Evolutionary conservation across 805 yeast species (phyloP), one percentile per base, ranked within the genome.

Genomic region (Wickerhamomyces subpelliculosus): DNA sequence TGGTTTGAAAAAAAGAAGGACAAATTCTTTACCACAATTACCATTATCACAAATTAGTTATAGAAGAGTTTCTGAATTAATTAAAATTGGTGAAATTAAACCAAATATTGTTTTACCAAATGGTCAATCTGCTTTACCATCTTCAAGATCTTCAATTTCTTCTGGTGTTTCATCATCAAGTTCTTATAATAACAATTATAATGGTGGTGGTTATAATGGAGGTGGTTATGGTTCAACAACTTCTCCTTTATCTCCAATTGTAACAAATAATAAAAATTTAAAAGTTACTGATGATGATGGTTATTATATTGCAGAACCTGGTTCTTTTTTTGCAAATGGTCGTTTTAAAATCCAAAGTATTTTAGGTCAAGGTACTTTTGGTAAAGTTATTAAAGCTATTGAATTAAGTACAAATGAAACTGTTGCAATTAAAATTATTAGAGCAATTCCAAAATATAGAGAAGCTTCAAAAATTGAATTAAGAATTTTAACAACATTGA

Each of bases 381-480:
- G 96, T 12, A 87, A 84, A 53, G 96, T 88, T 7, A 81, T 84
- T 28, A 78, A 81, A 41, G 93, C 94, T n/a, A 71, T 70, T 47
- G 97, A 93, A 55, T 65, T 70, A 37, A 61, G 68, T 16, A 68
- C 74, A 32, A 65, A 76, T 39, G 55, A 54, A 39, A 49, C 55
- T 0, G 93, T 87, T 32, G 99, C 99, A 2, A 83, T 93, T 43
- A 93, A 93, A 59, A 84, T 93, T 44, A 93, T 93, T 36, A 71
- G 95, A 41, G 86, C 96, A 17, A 83, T 93, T 19, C 95, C 88
- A 19, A 86, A 94, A 64, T 93, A 93, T 60, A 72, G 97, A 39
- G 97, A 89, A 54, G 98, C 98, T 4, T 86, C 96, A 12, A 85
- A 83, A 60, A 87, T 89, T 39, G 99, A 93, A 63, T 68, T 93